These are phyloP conservation scores for Isatis tinctoria DNA, from an alignment of 345 rosid species.

Conservation along the genomic window DNA sequence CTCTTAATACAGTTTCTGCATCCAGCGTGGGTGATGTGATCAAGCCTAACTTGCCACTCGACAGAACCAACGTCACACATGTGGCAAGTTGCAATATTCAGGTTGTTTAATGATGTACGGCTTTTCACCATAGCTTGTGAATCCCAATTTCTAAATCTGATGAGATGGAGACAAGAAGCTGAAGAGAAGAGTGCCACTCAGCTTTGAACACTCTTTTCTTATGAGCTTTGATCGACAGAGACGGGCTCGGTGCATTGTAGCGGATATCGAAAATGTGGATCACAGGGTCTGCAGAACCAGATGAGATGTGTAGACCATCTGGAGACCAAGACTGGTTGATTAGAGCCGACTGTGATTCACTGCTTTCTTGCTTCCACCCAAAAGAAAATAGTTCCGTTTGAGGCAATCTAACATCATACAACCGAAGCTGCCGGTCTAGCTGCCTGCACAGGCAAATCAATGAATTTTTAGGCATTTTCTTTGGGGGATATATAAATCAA, in stretches of 20 bases:
- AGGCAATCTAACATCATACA: conserved; percentile 34
- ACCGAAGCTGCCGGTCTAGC: conserved; percentile 31
- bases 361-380: conserved; percentile 39
- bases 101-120: conserved; percentile 2
- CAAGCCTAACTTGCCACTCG: not conserved
- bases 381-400: conserved; percentile 32
- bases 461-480: not conserved
- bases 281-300: conserved; percentile 35
- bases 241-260: conserved; percentile 27
- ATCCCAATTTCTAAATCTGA: conserved; percentile 33
- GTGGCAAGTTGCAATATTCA: not conserved
- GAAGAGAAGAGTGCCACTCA: conserved; percentile 34
- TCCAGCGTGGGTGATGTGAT: not conserved
- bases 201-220: conserved; percentile 37
- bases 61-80: not conserved
- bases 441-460: conserved; percentile 22
- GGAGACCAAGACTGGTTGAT: conserved; percentile 37
- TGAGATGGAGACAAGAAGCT: conserved; percentile 31
- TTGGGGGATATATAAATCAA: not conserved
- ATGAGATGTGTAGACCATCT: conserved; percentile 33
- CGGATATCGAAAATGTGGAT: conserved; percentile 37
- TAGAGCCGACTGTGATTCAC: conserved; percentile 32
- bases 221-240: conserved; percentile 26
- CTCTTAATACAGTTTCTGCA: not conserved
- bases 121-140: conserved; percentile 29